Evolutionary conservation across 2,329 filamentous ascomycete genomes (phyloP), one percentile per base, ranked within the genome.

Genomic region (Cordyceps cicadae): DNA sequence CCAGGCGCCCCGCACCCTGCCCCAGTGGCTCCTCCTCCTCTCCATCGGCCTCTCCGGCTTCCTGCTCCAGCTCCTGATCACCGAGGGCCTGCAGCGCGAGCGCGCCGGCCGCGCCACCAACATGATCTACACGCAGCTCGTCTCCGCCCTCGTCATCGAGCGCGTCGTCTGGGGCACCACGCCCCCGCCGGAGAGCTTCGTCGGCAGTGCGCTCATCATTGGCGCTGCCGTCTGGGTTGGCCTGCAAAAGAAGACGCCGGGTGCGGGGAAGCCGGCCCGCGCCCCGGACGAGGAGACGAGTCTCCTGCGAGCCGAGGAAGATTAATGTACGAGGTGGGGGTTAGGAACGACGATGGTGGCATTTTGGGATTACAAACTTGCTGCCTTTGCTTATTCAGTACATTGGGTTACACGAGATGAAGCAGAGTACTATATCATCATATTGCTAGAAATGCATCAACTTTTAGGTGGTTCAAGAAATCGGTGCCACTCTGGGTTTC

Each of bases 61-160:
- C 67, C 68, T 88, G n/a, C 83, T 92, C 74, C 90, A 93, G 76
- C 88, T 90, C 59, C 77, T 92, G 7, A 75, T 93, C 0, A 91
- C 90, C 0, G 85, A 86, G 9, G 89, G 88, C 0, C 71, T 94
- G 39, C 76, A 88, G 59, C 83, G 89, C 64, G 87, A 90, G 63
- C 89, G 88, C 57, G 70, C 69, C 3, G 70, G 70, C 0, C 62
- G 70, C 39, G 70, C 70, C 11, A 71, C 70, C 0, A 71, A 71
- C 49, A 67, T 71, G 0, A 71, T 71, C 0, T 74, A 72, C 39
- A 67, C 66, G 0, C 72, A 74, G 61, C 65, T 74, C 37, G 66
- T 74, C 0, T 72, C 71, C 21, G 71, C 71, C 0, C 66, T 77
- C 3, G 68, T 72, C 1, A 73, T 77, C 12, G 75, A 77, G 56